Base-by-base conservation (phyloP, 2,329 filamentous ascomycete species). In the Penicillium sp. region DNA sequence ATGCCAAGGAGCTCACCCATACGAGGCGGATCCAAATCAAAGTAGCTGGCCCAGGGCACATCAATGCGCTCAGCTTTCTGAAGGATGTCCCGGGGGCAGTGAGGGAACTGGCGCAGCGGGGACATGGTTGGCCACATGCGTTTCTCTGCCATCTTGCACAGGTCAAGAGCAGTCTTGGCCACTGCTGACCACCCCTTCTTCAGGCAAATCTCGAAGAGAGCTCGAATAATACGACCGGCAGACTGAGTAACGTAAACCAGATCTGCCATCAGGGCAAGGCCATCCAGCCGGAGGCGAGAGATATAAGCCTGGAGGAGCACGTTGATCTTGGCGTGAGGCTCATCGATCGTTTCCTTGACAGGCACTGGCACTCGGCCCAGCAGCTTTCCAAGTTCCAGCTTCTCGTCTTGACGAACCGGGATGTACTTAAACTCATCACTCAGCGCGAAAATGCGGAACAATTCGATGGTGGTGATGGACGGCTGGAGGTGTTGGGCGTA, bases 41-140 rank as follows among this genome's bases (percentile, higher is more conserved):
- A 96, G 74, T 96, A 99, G 70, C 83, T 95, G 54, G 80, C 82
- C 91, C 92, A 99, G 1, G 89, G 86, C 18, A 97, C 92, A 61
- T 96, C 92, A 55, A 97, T 95, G 61, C 92, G 84, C 76, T 99
- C 94, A 3, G 92, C 88, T 74, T 97, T 97, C 60, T 90, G 86
- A 44, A 97, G 78, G 47, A 97, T 89, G 52, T 97, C 92, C 36
- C 85, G 80, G 3, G 92, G 85, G 66, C 91, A 96, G 35, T 78
- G 76, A 3, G 88, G 83, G 67, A 99, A 99, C 66, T 99, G 94
- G 48, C 94, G 85, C 28, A 99, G 79, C 10, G 95, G 94, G 33
- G 90, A 90, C 94, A 97, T 99, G 5, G 92, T 97, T 13, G 92
- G 92, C 94, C 94, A 99, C 95, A 99, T 99, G 44, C 95, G 84